Base-by-base conservation (phyloP, 2,329 filamentous ascomycete genomes). In the Colletotrichum simmondsii region DNA sequence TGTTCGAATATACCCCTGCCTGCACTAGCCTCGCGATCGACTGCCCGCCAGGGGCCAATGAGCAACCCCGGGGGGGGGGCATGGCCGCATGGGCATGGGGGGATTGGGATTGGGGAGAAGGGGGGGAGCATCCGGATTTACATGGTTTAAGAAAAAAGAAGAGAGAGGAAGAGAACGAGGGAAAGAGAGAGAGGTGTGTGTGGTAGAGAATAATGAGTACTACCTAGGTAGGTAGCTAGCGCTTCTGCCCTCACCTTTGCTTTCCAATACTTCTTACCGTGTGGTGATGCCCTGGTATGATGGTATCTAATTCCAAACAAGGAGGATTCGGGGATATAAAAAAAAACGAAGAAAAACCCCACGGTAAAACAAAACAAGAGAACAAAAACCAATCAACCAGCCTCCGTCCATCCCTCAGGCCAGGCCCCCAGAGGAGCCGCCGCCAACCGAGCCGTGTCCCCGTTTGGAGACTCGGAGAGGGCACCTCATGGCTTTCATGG, bases 1-100 rank as follows among this genome's bases (percentile, higher is more conserved):
- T 56, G 54, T n/a, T 26, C n/a, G 24, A 49, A 42, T 42, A 19
- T 3, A 67, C 57, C 71, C 71, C 54, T 71, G 62, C 71, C 35
- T 71, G 61, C 71, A 26, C 52, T 71, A 73, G 67, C 53, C 52
- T 63, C 35, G 64, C 65, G 70, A 72, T 72, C 70, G 70, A 54
- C 70, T 70, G 59, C 54, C 54, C 46, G 30, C 67, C 58, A 57
- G 68, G 71, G 68, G 57, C 61, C 71, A 71, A 61, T 71, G 71
- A 49, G 56, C 46, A 46, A n/a, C 32, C 14, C 56, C 37, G 37
- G 37, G 37, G 37, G 37, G 37, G 37, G 16, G 16, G 5, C 37
- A 42, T 42, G 52, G 49, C 37, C 14, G 16, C 52, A 63, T 52
- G 35, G 37, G 63, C 30, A 68, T 49, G 14, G 65, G 42, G 19